These are phyloP conservation scores for Sedum album DNA, from an alignment of 164 flowering plant genomes.

Conservation along the genomic window DNA sequence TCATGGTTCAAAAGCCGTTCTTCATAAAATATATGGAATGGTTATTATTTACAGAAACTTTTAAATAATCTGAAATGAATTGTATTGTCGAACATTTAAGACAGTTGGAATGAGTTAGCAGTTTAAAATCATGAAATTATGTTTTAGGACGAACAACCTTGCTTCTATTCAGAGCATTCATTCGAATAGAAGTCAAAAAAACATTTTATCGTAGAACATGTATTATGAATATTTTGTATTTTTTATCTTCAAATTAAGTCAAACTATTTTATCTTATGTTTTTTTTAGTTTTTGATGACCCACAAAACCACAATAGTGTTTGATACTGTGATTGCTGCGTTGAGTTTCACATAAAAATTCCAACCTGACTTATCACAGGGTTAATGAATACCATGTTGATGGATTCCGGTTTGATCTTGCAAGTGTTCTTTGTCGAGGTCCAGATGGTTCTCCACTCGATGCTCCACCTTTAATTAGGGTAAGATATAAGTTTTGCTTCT, in stretches of 20 bases:
- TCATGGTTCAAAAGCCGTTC: background rate
- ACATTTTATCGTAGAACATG: background rate
- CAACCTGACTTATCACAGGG: constrained; percentile 46
- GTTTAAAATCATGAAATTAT: too few relatives aligned
- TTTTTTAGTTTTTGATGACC: background rate
- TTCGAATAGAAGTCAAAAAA: background rate
- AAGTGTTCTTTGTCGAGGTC: constrained; percentile 92
- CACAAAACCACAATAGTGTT: background rate
- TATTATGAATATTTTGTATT: background rate
- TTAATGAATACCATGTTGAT: constrained; percentile 87
- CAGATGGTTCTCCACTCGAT: constrained; percentile 83
- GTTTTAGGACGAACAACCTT: background rate
- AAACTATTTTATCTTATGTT: background rate
- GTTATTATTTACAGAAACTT: background rate
- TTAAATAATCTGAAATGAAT: background rate
- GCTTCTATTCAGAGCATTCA: background rate
- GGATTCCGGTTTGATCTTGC: constrained; percentile 98
- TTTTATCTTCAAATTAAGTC: background rate
- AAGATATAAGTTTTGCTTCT: constrained; percentile 1
- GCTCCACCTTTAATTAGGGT: constrained; percentile 89
- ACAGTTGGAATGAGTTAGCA: too few relatives aligned
- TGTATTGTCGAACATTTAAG: too few relatives aligned
- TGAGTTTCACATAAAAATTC: background rate
- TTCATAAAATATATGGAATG: background rate
- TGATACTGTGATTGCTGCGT: background rate